These are phyloP conservation scores for Chrysoporthe cubensis DNA, from an alignment of 2,329 filamentous ascomycete species.

Conservation along the genomic window DNA sequence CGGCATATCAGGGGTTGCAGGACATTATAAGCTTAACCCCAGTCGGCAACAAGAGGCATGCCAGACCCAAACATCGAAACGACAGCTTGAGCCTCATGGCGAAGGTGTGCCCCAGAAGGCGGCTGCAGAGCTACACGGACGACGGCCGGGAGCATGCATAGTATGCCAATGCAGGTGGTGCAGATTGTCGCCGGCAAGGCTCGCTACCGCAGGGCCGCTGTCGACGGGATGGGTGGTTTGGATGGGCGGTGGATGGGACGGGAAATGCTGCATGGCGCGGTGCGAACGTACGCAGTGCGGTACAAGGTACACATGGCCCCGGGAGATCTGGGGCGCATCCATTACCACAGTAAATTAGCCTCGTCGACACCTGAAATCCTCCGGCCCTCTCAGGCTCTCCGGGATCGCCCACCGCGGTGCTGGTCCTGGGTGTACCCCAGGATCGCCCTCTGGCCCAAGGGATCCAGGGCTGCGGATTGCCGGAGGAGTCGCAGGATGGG, in stretches of 20 bases:
- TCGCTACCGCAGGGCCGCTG: neutral
- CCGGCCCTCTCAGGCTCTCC: neutral
- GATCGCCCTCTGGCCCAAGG: neutral
- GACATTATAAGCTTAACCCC: neutral
- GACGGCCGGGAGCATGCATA: neutral
- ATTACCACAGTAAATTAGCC: neutral
- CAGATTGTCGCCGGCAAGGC: neutral
- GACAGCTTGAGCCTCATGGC: slow-evolving; percentile 7
- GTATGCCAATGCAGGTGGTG: neutral
- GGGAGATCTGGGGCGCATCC: neutral
- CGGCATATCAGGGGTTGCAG: too few species aligned
- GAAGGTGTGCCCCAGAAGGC: neutral
- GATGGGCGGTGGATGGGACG: neutral
- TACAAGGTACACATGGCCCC: neutral
- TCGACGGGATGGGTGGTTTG: neutral
- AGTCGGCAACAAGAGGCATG: neutral
- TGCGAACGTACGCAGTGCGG: too few species aligned
- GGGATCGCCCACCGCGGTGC: neutral
- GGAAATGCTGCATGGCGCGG: too few species aligned
- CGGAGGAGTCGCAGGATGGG: neutral
- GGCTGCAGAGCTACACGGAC: neutral
- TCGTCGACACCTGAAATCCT: neutral
- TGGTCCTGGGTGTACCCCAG: neutral
- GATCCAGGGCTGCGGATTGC: neutral
- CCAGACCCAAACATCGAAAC: slow-evolving; percentile 3